Conservation (phyloP, 768 basidiomycete genomes). For the Leccinum boreale region DNA sequence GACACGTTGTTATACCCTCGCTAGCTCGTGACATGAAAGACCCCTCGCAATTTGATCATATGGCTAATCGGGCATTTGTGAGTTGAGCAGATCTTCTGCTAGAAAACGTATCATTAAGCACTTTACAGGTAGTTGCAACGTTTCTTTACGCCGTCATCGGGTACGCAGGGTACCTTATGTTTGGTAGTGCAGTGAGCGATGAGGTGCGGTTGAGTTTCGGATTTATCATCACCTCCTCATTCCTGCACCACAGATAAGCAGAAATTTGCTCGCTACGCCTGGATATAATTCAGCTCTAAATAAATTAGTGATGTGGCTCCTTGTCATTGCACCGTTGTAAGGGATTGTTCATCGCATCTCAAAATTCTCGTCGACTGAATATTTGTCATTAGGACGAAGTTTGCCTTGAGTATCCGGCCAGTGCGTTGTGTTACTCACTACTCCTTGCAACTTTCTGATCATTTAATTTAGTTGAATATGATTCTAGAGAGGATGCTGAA, state of each 20-base stretch:
- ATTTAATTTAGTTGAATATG: constrained; percentile 58
- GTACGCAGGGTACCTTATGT: constrained; percentile 88
- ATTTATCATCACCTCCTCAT: background rate
- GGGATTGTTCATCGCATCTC: constrained; percentile 17
- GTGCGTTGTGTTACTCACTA: constrained; percentile 37
- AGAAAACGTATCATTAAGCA: background rate
- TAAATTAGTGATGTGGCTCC: constrained; percentile 75
- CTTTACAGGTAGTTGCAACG: constrained; percentile 55
- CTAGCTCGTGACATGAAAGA: constrained; percentile 87
- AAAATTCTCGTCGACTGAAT: constrained; percentile 14
- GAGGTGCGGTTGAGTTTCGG: constrained; percentile 51
- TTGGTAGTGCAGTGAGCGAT: constrained; percentile 72
- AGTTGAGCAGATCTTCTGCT: constrained; percentile 25
- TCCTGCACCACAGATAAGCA: constrained; percentile 59
- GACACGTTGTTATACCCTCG: constrained; percentile 90
- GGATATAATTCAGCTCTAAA: constrained; percentile 75
- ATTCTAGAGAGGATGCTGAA: constrained; percentile 79
- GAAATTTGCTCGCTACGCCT: constrained; percentile 68
- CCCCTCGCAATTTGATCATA: constrained; percentile 72
- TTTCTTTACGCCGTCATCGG: constrained; percentile 66
- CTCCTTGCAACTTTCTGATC: background rate
- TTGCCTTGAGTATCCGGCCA: constrained; percentile 78
- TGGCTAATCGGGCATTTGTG: constrained; percentile 87
- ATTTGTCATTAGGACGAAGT: constrained; percentile 63
- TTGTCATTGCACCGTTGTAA: constrained; percentile 75